A percentile compares a stretch with the other conserved stretches of the same genome.
phyloP scores from a whole-genome alignment of 2,329 filamentous ascomycete genomes.

The Purpureocillium takamizusanense region DNA sequence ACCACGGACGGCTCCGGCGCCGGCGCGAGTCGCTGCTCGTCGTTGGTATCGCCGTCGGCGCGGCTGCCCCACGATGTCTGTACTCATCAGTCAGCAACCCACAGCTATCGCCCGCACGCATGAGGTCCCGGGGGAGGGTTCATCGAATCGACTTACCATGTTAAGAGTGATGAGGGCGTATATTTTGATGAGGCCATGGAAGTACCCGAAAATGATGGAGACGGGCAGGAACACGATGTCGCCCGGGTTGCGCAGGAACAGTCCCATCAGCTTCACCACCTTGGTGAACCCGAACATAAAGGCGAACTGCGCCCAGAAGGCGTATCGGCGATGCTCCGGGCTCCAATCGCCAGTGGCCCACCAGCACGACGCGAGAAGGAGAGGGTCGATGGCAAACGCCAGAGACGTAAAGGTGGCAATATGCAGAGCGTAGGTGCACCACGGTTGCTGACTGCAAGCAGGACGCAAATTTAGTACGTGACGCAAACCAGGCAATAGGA shows the following conservation, averaged over 20 bases:
- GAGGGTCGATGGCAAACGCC: conserved; percentile 68
- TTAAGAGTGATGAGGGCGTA: conserved; percentile 76
- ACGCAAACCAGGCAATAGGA: conserved; percentile 3
- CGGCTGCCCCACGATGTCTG: conserved; percentile 95
- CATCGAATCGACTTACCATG: conserved; percentile 60
- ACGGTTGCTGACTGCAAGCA: conserved; percentile 66
- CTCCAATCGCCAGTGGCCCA: conserved; percentile 58
- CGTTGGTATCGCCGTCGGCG: conserved; percentile 80
- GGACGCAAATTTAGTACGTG: conserved; percentile 12
- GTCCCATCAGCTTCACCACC: conserved; percentile 79
- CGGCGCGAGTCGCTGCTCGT: conserved; percentile 57
- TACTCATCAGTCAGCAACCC: conserved; percentile 3
- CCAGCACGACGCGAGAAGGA: conserved; percentile 61
- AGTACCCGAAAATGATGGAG: conserved; percentile 87
- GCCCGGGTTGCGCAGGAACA: conserved; percentile 75
- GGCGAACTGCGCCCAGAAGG: conserved; percentile 52
- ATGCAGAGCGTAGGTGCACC: conserved; percentile 90
- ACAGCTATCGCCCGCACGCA: too few relatives aligned
- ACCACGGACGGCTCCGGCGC: conserved; percentile 31
- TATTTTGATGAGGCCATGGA: conserved; percentile 87
- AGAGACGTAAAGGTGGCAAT: conserved; percentile 87
- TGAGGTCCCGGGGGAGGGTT: too few relatives aligned
- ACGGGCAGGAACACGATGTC: conserved; percentile 74
- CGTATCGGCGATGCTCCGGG: conserved; percentile 37
- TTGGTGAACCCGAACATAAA: conserved; percentile 83